A percentile compares a stretch with the other conserved stretches of the same genome.
Evolutionary conservation across 768 basidiomycete genomes (phyloP).

Genomic region (Amanita polypyramis): DNA sequence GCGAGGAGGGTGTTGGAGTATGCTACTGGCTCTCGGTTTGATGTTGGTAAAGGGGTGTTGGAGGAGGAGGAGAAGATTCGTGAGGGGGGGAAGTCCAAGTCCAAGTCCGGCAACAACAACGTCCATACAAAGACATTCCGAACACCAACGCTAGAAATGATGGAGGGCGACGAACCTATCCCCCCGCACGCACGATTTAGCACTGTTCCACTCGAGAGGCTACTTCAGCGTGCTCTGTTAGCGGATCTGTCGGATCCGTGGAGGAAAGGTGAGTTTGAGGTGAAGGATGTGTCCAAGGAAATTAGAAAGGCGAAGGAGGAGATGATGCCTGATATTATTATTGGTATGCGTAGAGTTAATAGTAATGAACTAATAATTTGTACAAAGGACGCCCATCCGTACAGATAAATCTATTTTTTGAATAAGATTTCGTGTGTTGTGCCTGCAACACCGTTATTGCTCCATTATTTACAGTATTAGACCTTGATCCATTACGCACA

Average conservation of each 20-base stretch:
- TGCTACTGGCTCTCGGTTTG: conserved; percentile 2
- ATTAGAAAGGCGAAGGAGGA: background rate
- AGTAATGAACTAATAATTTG: no score
- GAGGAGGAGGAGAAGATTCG: background rate
- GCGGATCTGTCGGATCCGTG: conserved; percentile 1
- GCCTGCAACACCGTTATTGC: no score
- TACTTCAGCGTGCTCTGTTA: conserved; percentile 11
- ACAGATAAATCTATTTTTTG: no score
- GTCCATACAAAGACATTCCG: background rate
- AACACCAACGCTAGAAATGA: conserved; percentile 11
- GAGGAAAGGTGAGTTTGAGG: no score
- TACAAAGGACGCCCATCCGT: no score
- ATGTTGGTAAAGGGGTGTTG: background rate
- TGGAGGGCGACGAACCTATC: conserved; percentile 9
- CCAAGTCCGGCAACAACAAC: background rate
- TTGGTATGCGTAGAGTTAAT: background rate
- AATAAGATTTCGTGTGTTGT: no score
- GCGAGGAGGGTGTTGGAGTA: conserved; percentile 7
- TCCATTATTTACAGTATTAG: no score
- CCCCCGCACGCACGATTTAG: conserved; percentile 5
- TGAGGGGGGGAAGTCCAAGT: background rate
- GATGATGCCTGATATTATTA: background rate
- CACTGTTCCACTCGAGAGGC: conserved; percentile 7
- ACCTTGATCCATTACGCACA: no score
- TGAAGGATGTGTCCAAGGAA: background rate